Percentiles rank a stretch among this genome's conserved stretches.
These are phyloP conservation scores for Aurifilum marmelostoma DNA, from an alignment of 2,329 filamentous ascomycete species.

Conservation along the genomic window DNA sequence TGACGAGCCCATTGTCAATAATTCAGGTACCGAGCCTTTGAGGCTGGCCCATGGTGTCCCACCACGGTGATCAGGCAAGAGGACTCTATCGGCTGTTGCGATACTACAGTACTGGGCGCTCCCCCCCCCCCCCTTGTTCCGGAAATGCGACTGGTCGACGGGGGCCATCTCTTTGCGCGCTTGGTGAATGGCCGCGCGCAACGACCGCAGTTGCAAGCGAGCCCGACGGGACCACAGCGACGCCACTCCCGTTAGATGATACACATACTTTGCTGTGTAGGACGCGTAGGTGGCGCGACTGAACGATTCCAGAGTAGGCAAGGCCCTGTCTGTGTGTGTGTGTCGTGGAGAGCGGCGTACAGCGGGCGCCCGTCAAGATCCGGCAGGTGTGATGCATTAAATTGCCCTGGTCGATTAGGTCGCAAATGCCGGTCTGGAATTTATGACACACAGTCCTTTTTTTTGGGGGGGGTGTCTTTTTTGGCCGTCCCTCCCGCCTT, in stretches of 20 bases:
- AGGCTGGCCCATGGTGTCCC: not conserved
- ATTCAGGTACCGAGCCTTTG: not conserved
- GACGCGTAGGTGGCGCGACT: not conserved
- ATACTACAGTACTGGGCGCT: too few species aligned
- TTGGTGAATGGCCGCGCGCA: not conserved
- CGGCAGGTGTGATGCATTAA: not conserved
- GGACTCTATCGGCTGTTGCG: not conserved
- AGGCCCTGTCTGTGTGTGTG: not conserved
- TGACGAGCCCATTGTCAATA: not conserved
- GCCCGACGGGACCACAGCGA: not conserved
- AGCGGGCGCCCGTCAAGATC: not conserved
- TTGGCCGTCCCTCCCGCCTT: not conserved
- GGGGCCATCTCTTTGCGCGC: not conserved
- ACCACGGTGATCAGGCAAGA: not conserved
- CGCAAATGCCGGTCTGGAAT: not conserved
- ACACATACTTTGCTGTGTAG: not conserved
- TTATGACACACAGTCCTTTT: not conserved
- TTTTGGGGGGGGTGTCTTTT: too few species aligned
- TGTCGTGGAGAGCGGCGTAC: not conserved
- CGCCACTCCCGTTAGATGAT: not conserved
- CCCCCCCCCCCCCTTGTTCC: not conserved
- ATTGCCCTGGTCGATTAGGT: not conserved
- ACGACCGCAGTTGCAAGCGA: not conserved
- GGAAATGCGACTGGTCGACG: not conserved
- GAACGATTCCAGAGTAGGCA: constrained; percentile 2